Conservation (phyloP, 2,329 filamentous ascomycete species). For the Massarina eburnea region DNA sequence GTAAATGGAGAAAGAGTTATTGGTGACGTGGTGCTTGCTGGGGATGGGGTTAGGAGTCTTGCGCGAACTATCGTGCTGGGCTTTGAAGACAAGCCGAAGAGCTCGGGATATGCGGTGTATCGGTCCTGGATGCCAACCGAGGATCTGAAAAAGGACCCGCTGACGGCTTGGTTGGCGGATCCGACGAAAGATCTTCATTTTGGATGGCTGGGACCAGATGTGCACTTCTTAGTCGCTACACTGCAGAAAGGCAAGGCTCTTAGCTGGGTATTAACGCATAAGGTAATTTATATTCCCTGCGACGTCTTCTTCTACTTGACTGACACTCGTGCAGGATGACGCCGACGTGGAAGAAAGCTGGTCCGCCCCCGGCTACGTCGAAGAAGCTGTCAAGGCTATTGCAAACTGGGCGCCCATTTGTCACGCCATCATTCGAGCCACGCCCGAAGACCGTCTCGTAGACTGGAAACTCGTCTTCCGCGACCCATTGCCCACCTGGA, state of each 20-base stretch:
- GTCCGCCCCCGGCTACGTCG: conserved; percentile 24
- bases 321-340: conserved; percentile 33
- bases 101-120: conserved; percentile 55
- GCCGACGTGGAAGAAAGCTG: conserved; percentile 29
- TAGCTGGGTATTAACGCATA: conserved; percentile 34
- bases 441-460: conserved; percentile 36
- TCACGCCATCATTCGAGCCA: conserved; percentile 29
- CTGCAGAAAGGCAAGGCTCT: conserved; percentile 30
- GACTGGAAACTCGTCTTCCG: conserved; percentile 58
- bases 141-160: conserved; percentile 26
- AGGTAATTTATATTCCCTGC: conserved; percentile 10
- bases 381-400: conserved; percentile 21
- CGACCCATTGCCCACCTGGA: conserved; percentile 55
- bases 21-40: conserved; percentile 53
- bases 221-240: conserved; percentile 35
- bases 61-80: conserved; percentile 54
- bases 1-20: conserved; percentile 48
- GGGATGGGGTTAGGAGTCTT: conserved; percentile 54
- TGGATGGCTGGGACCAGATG: conserved; percentile 32
- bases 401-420: conserved; percentile 20
- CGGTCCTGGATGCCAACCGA: conserved; percentile 44
- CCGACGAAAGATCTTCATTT: conserved; percentile 30
- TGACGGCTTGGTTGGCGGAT: conserved; percentile 33
- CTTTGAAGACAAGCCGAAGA: conserved; percentile 53
- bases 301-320: neutral